phyloP scores from a whole-genome alignment of 176 grass and related monocot genomes.

The Musa schizocarpa region DNA sequence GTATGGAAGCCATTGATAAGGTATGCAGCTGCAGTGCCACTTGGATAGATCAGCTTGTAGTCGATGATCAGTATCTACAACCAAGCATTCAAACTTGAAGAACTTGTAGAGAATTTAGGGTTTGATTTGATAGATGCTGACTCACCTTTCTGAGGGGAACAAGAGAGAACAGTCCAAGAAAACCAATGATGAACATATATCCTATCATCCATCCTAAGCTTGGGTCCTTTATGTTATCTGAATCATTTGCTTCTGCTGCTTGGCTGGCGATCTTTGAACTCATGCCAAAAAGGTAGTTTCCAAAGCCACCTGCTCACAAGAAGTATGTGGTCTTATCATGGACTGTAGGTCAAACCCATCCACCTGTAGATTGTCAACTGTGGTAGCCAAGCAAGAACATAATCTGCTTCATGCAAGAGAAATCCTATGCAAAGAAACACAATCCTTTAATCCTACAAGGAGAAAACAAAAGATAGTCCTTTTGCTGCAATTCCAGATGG shows the following conservation, averaged over 20 bases:
- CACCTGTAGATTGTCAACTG: too few species aligned
- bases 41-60: not conserved
- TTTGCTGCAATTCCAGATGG: too few species aligned
- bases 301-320: not conserved
- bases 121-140: not conserved
- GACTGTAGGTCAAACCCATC: too few species aligned
- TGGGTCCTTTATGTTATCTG: not conserved
- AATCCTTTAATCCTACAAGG: too few species aligned
- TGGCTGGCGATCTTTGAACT: not conserved
- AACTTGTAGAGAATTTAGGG: not conserved
- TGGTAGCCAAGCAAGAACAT: too few species aligned
- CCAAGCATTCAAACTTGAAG: not conserved
- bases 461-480: too few species aligned
- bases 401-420: too few species aligned
- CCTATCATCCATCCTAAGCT: conserved; percentile 9
- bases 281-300: not conserved
- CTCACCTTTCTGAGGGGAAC: not conserved
- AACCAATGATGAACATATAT: not conserved
- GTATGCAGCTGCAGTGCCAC: conserved; percentile 40
- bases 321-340: too few species aligned
- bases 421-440: too few species aligned
- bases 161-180: conserved; percentile 2
- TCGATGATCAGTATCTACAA: not conserved
- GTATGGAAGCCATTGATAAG: conserved; percentile 57
- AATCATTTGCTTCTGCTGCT: not conserved